These are phyloP conservation scores for Mycena indigotica DNA, from an alignment of 768 basidiomycete species.

Conservation along the genomic window DNA sequence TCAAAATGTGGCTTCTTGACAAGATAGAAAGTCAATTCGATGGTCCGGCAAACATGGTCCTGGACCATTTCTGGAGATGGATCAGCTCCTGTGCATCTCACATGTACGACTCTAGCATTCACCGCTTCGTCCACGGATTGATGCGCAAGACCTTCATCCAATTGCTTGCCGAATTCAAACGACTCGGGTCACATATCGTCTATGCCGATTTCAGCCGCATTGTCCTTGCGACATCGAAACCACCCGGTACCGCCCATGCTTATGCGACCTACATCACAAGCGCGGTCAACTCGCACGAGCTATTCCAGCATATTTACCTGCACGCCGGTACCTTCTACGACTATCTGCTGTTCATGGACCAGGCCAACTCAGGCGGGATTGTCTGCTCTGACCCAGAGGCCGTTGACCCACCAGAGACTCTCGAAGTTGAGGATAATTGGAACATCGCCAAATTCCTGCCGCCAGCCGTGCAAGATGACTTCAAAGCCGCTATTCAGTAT, in stretches of 20 bases:
- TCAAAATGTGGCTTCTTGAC: constrained; percentile 90
- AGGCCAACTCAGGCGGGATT: constrained; percentile 87
- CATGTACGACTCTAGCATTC: constrained; percentile 90
- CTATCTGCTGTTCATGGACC: constrained; percentile 93
- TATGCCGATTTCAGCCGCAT: constrained; percentile 93
- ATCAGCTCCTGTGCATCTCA: constrained; percentile 81
- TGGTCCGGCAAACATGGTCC: constrained; percentile 66
- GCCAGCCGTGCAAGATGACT: constrained; percentile 75
- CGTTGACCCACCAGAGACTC: constrained; percentile 64
- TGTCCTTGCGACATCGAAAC: constrained; percentile 91
- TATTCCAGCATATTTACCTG: constrained; percentile 92
- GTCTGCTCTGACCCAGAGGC: constrained; percentile 81
- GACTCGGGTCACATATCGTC: constrained; percentile 89
- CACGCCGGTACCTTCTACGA: constrained; percentile 90
- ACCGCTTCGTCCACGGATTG: constrained; percentile 89
- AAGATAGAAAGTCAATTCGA: constrained; percentile 70
- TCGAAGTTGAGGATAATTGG: constrained; percentile 85
- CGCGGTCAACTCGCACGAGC: constrained; percentile 90
- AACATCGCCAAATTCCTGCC: constrained; percentile 92
- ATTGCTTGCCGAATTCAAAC: constrained; percentile 92
- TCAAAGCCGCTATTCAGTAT: constrained; percentile 69
- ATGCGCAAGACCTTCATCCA: constrained; percentile 99
- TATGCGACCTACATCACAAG: constrained; percentile 95
- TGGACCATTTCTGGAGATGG: constrained; percentile 99
- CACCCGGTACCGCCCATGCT: constrained; percentile 91